Evolutionary conservation across 371 early-diverging fungal species (phyloP).

Genomic region (Choanephora cucurbitarum): DNA sequence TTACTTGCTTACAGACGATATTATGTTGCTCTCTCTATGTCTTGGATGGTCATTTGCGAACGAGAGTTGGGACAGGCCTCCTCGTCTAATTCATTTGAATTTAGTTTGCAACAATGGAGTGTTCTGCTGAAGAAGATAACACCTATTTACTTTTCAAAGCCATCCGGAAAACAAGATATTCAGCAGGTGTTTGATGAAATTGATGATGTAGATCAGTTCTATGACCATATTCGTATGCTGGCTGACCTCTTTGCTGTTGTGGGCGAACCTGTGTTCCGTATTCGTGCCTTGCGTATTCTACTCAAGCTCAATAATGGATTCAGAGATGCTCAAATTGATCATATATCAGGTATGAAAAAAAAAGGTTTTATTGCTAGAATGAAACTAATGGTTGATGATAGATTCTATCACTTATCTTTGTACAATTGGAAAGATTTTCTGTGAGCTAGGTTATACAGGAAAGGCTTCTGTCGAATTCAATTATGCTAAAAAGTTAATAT

Average conservation of each 20-base stretch:
- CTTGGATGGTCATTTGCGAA: conserved; percentile 59
- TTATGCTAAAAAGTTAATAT: conserved; percentile 44
- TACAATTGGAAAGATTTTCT: conserved; percentile 55
- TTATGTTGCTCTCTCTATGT: conserved; percentile 59
- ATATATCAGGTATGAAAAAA: conserved; percentile 26
- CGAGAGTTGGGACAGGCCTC: conserved; percentile 25
- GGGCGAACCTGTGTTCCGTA: conserved; percentile 44
- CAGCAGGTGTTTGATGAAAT: conserved; percentile 20
- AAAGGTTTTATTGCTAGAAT: not conserved
- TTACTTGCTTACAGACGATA: conserved; percentile 50
- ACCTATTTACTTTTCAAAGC: conserved; percentile 24
- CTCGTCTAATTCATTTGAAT: conserved; percentile 46
- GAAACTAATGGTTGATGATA: conserved; percentile 2
- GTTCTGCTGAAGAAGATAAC: conserved; percentile 36
- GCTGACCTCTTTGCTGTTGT: conserved; percentile 52
- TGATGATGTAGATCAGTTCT: conserved; percentile 44
- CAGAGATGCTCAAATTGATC: conserved; percentile 24
- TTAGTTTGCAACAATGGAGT: conserved; percentile 64
- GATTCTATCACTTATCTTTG: conserved; percentile 55
- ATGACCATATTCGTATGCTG: conserved; percentile 49
- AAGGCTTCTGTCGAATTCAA: conserved; percentile 61
- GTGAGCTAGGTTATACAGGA: conserved; percentile 67
- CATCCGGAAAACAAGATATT: conserved; percentile 19
- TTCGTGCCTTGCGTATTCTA: conserved; percentile 47
- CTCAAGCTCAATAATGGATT: conserved; percentile 50